Evolutionary conservation across 1,284 basidiomycete species (phyloP).

Genomic region (Heterobasidion annosum): DNA sequence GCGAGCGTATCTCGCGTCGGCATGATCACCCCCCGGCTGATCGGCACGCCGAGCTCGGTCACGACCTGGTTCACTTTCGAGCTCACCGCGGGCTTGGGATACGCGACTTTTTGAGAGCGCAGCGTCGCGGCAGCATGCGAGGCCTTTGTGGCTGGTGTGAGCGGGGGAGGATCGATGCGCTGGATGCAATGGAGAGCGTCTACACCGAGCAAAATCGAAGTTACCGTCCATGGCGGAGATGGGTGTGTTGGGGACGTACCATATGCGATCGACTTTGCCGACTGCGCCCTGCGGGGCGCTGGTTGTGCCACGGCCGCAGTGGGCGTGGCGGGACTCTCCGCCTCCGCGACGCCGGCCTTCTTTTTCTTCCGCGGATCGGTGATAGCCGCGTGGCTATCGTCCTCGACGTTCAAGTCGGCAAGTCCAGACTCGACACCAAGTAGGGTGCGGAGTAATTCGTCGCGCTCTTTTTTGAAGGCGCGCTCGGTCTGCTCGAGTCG

Average conservation of each 20-base stretch:
- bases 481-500: conserved; percentile 91
- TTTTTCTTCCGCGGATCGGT: conserved; percentile 31
- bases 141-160: conserved; percentile 51
- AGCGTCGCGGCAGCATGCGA: conserved; percentile 72
- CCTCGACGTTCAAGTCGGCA: conserved; percentile 57
- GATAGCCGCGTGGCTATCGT: conserved; percentile 36
- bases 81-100: conserved; percentile 65
- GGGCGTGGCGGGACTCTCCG: conserved; percentile 51
- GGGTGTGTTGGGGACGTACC: conserved; percentile 29
- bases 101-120: conserved; percentile 76
- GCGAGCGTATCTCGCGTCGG: conserved; percentile 76
- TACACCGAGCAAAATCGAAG: conserved; percentile 16
- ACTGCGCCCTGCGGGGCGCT: conserved; percentile 33
- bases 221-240: not conserved
- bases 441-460: conserved; percentile 81
- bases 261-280: conserved; percentile 45
- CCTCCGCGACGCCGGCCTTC: conserved; percentile 45
- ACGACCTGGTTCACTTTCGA: conserved; percentile 70
- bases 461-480: conserved; percentile 82
- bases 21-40: conserved; percentile 81
- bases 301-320: conserved; percentile 15
- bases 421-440: conserved; percentile 82
- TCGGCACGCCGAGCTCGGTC: conserved; percentile 66
- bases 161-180: conserved; percentile 48
- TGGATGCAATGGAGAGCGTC: conserved; percentile 72